Conservation (phyloP, 805 yeast species). For the Ogataea degrootiae region DNA sequence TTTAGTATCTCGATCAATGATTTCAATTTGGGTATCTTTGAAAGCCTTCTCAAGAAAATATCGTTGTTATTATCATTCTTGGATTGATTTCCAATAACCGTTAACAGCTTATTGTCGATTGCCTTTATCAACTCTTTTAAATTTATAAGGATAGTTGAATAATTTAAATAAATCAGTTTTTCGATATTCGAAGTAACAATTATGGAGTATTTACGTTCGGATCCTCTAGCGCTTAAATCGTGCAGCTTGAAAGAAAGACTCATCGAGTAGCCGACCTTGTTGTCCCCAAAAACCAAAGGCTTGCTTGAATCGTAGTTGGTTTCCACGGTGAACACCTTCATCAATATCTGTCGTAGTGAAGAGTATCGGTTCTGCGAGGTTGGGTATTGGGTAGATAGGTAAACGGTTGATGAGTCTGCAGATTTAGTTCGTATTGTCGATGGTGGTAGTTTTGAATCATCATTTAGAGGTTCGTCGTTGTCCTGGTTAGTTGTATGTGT, state of each 20-base stretch:
- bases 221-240: conserved; percentile 67
- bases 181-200: conserved; percentile 56
- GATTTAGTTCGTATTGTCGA: conserved; percentile 29
- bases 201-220: conserved; percentile 62
- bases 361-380: conserved; percentile 46
- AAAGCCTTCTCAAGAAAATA: conserved; percentile 51
- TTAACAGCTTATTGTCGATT: conserved; percentile 27
- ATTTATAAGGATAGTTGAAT: conserved; percentile 45
- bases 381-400: conserved; percentile 59
- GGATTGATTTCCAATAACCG: conserved; percentile 10
- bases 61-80: conserved; percentile 38
- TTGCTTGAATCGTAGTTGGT: conserved; percentile 52
- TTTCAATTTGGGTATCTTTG: conserved; percentile 45
- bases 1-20: conserved; percentile 51
- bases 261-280: conserved; percentile 54
- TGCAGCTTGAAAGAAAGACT: conserved; percentile 55
- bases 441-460: conserved; percentile 3
- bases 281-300: conserved; percentile 64
- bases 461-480: conserved; percentile 9
- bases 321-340: conserved; percentile 64
- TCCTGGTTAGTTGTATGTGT: conserved; percentile 4
- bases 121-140: conserved; percentile 36
- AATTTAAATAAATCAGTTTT: conserved; percentile 44
- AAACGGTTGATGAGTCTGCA: conserved; percentile 25
- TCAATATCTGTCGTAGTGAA: conserved; percentile 52